Percentiles rank a stretch among this genome's conserved stretches.
phyloP scores from a whole-genome alignment of 2,329 filamentous ascomycete species.

The Pseudogymnoascus sp. region DNA sequence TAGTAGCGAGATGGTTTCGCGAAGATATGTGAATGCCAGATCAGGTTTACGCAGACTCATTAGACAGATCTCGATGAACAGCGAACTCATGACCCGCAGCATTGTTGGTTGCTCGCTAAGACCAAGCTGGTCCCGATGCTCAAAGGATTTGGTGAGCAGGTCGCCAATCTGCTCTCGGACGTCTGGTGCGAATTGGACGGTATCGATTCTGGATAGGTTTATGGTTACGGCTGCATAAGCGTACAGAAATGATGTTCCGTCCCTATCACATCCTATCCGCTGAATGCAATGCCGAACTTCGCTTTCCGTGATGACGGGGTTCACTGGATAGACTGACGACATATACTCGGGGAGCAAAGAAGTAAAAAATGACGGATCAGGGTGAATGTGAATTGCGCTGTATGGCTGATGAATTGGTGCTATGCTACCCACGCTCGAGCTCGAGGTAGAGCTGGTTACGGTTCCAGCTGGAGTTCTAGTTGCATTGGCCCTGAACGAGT shows the following conservation, averaged over 20 bases:
- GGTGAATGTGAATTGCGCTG: slow-evolving; percentile 10
- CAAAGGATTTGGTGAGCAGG: slow-evolving; percentile 28
- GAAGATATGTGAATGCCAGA: slow-evolving; percentile 41
- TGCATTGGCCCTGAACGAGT: slow-evolving; percentile 28
- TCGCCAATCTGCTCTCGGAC: slow-evolving; percentile 23
- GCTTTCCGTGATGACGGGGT: slow-evolving; percentile 35
- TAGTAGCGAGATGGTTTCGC: slow-evolving; percentile 40
- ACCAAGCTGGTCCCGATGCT: slow-evolving; percentile 29
- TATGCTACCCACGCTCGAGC: neutral
- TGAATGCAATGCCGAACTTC: slow-evolving; percentile 30
- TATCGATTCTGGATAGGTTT: slow-evolving; percentile 30
- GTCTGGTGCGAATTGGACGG: slow-evolving; percentile 26
- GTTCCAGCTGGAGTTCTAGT: neutral
- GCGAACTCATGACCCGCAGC: slow-evolving; percentile 40
- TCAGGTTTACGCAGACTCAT: slow-evolving; percentile 41
- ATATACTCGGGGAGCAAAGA: slow-evolving; percentile 38
- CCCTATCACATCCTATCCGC: neutral
- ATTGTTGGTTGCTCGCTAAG: slow-evolving; percentile 35
- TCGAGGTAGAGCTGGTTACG: neutral
- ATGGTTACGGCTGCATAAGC: slow-evolving; percentile 38
- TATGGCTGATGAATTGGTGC: slow-evolving; percentile 6
- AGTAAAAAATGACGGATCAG: slow-evolving; percentile 30
- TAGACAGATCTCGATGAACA: slow-evolving; percentile 45
- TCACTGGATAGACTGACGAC: slow-evolving; percentile 37
- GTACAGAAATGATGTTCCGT: slow-evolving; percentile 33